Percentiles rank a stretch among this genome's conserved stretches.
Conservation (phyloP, 2,329 filamentous ascomycete genomes). For the Juglanconis juglandina region DNA sequence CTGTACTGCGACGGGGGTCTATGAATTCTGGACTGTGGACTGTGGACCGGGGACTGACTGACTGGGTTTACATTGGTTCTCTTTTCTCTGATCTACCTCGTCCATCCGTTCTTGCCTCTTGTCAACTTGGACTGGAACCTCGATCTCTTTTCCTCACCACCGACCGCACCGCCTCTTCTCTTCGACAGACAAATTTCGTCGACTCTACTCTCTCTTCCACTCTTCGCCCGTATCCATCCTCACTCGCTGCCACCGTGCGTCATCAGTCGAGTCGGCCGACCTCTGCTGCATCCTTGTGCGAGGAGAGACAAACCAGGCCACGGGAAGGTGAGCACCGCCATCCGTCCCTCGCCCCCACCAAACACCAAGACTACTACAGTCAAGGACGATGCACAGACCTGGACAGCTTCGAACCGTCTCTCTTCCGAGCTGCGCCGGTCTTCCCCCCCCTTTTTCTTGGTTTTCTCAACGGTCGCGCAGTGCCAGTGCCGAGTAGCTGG, state of each 20-base stretch:
- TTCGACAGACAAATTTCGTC: not conserved
- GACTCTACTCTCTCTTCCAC: not conserved
- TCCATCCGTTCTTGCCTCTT: constrained; percentile 4
- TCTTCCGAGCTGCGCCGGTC: constrained; percentile 1
- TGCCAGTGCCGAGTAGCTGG: not conserved
- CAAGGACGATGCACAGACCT: not conserved
- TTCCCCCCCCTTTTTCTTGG: not conserved
- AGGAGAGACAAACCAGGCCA: constrained; percentile 6
- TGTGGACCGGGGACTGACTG: not conserved
- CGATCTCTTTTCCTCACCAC: constrained; percentile 9
- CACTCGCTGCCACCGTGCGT: constrained; percentile 1
- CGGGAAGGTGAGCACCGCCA: constrained; percentile 6
- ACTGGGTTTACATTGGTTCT: constrained; percentile 14
- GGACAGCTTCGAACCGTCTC: constrained; percentile 1
- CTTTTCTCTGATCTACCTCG: constrained; percentile 18
- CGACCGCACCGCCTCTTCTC: constrained; percentile 2
- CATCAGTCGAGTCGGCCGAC: not conserved
- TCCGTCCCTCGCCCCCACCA: not conserved
- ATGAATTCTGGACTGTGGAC: not conserved
- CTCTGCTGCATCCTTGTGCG: constrained; percentile 6
- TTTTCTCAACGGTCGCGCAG: not conserved
- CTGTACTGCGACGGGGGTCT: not conserved
- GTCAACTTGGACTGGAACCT: constrained; percentile 1
- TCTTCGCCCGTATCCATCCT: not conserved
- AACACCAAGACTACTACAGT: not conserved